Evolutionary conservation across 176 grass and related monocot species (phyloP).

Genomic region (Tuctoria greenei): DNA sequence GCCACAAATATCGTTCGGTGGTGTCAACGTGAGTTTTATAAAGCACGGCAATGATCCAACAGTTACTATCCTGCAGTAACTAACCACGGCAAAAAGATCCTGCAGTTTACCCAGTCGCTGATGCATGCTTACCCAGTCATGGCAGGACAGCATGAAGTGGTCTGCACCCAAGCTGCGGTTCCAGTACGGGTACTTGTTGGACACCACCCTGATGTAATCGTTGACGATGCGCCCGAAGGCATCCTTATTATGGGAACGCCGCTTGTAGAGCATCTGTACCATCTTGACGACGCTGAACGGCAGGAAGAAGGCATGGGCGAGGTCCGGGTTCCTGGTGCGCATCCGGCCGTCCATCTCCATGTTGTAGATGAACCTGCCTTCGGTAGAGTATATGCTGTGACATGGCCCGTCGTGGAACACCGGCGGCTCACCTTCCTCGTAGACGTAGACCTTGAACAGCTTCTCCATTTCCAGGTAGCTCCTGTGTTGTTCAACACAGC

Average conservation of each 20-base stretch:
- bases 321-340: slow-evolving; percentile 49
- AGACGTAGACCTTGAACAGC: slow-evolving; percentile 74
- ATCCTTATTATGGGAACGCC: slow-evolving; percentile 40
- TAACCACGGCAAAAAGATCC: too few relatives aligned
- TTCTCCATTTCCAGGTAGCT: slow-evolving; percentile 97
- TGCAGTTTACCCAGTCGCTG: too few relatives aligned
- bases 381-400: slow-evolving; percentile 84
- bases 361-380: slow-evolving; percentile 78
- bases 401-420: slow-evolving; percentile 96
- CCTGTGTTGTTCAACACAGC: slow-evolving; percentile 34
- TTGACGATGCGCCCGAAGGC: slow-evolving; percentile 55
- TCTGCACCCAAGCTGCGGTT: slow-evolving; percentile 76
- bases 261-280: slow-evolving; percentile 72
- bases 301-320: slow-evolving; percentile 75
- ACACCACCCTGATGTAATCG: slow-evolving; percentile 65
- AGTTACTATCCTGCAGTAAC: too few relatives aligned
- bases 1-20: too few relatives aligned
- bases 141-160: slow-evolving; percentile 96
- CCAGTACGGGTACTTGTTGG: slow-evolving; percentile 69
- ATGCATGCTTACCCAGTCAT: slow-evolving; percentile 69
- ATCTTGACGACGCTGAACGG: slow-evolving; percentile 92
- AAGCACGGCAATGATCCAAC: too few relatives aligned
- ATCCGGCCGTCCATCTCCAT: slow-evolving; percentile 63
- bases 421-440: slow-evolving; percentile 89
- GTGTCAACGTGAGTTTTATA: too few relatives aligned